Percentiles rank a stretch among this genome's conserved stretches.
Conservation (phyloP, 164 flowering plant species). For the Hamamelis virginiana region DNA sequence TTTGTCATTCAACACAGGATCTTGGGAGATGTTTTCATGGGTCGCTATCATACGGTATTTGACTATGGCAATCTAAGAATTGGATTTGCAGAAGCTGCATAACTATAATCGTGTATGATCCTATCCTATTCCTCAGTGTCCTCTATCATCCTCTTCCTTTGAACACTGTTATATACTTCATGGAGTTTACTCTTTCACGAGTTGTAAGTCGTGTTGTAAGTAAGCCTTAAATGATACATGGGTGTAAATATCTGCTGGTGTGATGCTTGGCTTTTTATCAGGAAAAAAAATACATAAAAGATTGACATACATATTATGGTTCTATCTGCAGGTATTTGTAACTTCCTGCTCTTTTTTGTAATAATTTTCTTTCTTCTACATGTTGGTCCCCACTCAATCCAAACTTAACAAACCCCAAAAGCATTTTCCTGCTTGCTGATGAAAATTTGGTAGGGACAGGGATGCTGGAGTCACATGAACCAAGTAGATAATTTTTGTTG, state of each 20-base stretch:
- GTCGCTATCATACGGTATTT: constrained; percentile 37
- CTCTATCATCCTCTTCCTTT: neutral
- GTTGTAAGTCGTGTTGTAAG: no score
- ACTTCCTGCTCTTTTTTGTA: neutral
- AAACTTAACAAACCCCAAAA: neutral
- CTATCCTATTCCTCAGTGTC: neutral
- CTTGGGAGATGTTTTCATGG: constrained; percentile 47
- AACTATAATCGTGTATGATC: neutral
- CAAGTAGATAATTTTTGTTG: neutral
- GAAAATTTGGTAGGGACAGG: neutral
- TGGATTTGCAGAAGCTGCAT: constrained; percentile 44
- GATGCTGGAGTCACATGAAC: neutral
- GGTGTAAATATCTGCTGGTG: neutral
- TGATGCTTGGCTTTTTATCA: neutral
- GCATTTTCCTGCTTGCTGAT: neutral
- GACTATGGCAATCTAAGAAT: constrained; percentile 40
- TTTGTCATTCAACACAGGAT: constrained; percentile 29
- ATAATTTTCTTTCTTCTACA: neutral
- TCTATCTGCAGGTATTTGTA: neutral
- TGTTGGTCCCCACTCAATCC: no score
- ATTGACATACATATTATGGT: neutral
- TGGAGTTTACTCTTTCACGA: neutral
- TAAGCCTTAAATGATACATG: neutral
- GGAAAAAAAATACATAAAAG: neutral
- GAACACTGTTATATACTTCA: neutral